phyloP scores from a whole-genome alignment of 2,329 filamentous ascomycete genomes.

The Teratosphaeria zuluensis region DNA sequence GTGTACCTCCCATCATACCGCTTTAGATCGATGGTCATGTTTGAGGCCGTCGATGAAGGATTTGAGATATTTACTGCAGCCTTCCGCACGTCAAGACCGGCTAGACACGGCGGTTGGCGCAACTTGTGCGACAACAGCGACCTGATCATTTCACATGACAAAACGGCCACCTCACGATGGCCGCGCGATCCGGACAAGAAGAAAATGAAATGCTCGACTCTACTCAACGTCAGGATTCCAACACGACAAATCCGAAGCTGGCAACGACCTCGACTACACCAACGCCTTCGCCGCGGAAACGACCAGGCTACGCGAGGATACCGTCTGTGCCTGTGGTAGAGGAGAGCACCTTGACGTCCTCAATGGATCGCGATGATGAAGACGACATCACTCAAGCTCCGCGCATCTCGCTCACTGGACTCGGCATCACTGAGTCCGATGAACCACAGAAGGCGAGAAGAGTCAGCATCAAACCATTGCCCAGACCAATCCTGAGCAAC shows the following conservation, averaged over 20 bases:
- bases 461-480: slow-evolving; percentile 16
- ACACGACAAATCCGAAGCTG: neutral
- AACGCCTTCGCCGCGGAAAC: slow-evolving; percentile 10
- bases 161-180: neutral
- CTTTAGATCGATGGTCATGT: neutral
- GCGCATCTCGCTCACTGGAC: neutral
- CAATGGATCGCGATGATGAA: slow-evolving; percentile 21
- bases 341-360: slow-evolving; percentile 7
- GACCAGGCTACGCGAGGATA: slow-evolving; percentile 28
- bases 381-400: slow-evolving; percentile 17
- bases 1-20: no score
- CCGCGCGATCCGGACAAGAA: neutral
- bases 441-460: neutral
- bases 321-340: slow-evolving; percentile 27
- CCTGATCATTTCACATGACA: neutral
- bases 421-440: slow-evolving; percentile 1
- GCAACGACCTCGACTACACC: neutral
- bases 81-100: neutral
- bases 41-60: neutral
- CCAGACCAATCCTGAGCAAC: slow-evolving; percentile 13
- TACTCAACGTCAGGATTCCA: neutral
- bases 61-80: neutral
- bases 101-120: neutral
- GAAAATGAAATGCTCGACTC: neutral
- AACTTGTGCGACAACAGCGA: neutral